These are phyloP conservation scores for Penicillium sp. DNA, from an alignment of 2,329 filamentous ascomycete genomes.

Conservation along the genomic window DNA sequence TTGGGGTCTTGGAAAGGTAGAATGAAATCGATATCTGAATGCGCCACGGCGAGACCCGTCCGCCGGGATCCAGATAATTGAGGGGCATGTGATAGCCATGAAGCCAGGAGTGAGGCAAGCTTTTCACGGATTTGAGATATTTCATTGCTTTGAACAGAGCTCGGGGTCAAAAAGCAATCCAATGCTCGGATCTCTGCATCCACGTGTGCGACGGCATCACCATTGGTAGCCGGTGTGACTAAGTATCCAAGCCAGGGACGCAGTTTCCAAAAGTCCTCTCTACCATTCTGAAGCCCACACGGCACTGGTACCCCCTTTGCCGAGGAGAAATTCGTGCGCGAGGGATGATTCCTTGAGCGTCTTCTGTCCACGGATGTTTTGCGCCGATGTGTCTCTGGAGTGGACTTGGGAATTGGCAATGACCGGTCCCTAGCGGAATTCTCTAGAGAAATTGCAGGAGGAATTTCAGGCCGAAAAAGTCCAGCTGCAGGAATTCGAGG, in stretches of 20 bases:
- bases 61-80: constrained; percentile 51
- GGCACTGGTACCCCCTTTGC: neutral
- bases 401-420: neutral
- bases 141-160: constrained; percentile 36
- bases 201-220: constrained; percentile 29
- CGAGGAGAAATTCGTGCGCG: neutral
- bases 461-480: constrained; percentile 17
- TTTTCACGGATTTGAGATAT: constrained; percentile 25
- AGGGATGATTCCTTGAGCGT: constrained; percentile 4
- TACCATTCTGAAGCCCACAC: constrained; percentile 11
- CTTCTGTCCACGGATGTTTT: constrained; percentile 3
- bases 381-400: constrained; percentile 1
- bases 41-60: constrained; percentile 48
- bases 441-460: constrained; percentile 12
- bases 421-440: constrained; percentile 13
- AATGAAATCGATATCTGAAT: constrained; percentile 52
- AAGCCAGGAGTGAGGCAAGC: constrained; percentile 27
- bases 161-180: constrained; percentile 42
- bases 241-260: constrained; percentile 34
- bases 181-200: constrained; percentile 46
- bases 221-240: constrained; percentile 3
- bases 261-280: constrained; percentile 11
- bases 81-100: constrained; percentile 26
- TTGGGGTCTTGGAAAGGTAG: constrained; percentile 28
- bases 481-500: constrained; percentile 10